Evolutionary conservation across 306 rosid genomes (phyloP).

Genomic region (Myrica gale): DNA sequence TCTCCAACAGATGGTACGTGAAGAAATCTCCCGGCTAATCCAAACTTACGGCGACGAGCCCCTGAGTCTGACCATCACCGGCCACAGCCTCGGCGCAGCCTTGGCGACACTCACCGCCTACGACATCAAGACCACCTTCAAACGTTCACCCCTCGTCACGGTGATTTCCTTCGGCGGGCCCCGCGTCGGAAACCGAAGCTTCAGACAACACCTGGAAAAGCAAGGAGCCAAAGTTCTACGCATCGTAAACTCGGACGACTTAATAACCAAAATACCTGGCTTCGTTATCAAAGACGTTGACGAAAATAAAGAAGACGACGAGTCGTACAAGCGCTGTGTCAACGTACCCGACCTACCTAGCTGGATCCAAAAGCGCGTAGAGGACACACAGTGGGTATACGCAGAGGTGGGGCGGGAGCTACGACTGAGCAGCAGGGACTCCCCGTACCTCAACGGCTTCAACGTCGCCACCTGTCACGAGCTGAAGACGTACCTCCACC

Average conservation of each 20-base stretch:
- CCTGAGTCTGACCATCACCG: slow-evolving; percentile 73
- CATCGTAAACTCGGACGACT: slow-evolving; percentile 68
- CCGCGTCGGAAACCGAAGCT: slow-evolving; percentile 62
- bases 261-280: slow-evolving; percentile 63
- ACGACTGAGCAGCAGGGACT: slow-evolving; percentile 57
- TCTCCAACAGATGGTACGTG: slow-evolving; percentile 54
- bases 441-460: slow-evolving; percentile 43
- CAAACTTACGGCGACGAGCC: slow-evolving; percentile 49
- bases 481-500: slow-evolving; percentile 65
- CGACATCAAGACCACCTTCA: slow-evolving; percentile 40
- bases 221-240: slow-evolving; percentile 53
- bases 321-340: not conserved
- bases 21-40: slow-evolving; percentile 49
- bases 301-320: not conserved
- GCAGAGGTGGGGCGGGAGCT: slow-evolving; percentile 81
- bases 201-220: slow-evolving; percentile 41
- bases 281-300: slow-evolving; percentile 35
- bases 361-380: slow-evolving; percentile 53
- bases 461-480: slow-evolving; percentile 67
- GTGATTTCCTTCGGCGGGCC: slow-evolving; percentile 84
- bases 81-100: slow-evolving; percentile 96
- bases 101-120: slow-evolving; percentile 66
- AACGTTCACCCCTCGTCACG: slow-evolving; percentile 44
- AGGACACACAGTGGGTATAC: slow-evolving; percentile 56
- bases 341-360: slow-evolving; percentile 25